Conservation (phyloP, 129 eudicot species). For the Centaurea solstitialis region DNA sequence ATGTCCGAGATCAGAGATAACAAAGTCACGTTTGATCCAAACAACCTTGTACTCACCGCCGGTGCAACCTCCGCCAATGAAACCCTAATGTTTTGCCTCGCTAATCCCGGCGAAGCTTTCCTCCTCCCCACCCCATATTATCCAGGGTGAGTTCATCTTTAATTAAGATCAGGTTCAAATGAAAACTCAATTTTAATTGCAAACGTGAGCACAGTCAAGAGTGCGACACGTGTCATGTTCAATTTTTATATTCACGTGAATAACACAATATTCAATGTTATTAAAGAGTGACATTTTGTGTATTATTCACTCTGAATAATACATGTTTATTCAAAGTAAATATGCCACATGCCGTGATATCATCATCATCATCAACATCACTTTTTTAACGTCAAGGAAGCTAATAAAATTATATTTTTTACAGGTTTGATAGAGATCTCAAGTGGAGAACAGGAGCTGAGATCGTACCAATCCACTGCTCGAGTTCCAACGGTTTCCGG, state of each 20-base stretch:
- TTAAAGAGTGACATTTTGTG: too few relatives aligned
- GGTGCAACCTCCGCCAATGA: conserved; percentile 86
- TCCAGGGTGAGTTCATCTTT: conserved; percentile 44
- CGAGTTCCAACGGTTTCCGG: conserved; percentile 56
- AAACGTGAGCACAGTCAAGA: too few relatives aligned
- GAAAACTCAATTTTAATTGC: too few relatives aligned
- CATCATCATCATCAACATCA: background rate
- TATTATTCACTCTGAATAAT: too few relatives aligned
- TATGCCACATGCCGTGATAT: too few relatives aligned
- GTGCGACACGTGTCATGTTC: too few relatives aligned
- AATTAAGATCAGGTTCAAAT: too few relatives aligned
- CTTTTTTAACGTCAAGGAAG: background rate
- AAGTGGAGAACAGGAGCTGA: conserved; percentile 80
- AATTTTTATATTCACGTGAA: too few relatives aligned
- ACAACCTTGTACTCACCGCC: conserved; percentile 69
- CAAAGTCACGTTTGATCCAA: conserved; percentile 58
- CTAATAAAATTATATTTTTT: background rate
- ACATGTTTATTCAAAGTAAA: too few relatives aligned
- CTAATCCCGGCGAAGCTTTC: conserved; percentile 71
- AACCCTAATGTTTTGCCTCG: conserved; percentile 73
- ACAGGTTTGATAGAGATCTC: conserved; percentile 76
- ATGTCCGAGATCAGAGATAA: conserved; percentile 75
- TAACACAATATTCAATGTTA: too few relatives aligned
- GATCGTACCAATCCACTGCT: conserved; percentile 73
- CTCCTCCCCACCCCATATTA: conserved; percentile 89